phyloP scores from a whole-genome alignment of 2,329 filamentous ascomycete species.

The Cladorrhinum sp. region DNA sequence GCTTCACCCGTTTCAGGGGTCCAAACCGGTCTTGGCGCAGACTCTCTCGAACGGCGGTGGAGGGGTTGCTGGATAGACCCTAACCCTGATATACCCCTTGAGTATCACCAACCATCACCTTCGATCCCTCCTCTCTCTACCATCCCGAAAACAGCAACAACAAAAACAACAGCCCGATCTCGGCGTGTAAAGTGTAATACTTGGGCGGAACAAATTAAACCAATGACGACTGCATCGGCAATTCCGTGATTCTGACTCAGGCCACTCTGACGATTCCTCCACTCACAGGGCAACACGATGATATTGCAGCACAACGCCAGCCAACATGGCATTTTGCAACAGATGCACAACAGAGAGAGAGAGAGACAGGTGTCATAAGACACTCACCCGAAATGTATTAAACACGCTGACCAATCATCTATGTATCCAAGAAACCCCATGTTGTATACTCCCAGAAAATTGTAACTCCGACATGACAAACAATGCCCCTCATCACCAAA shows the following conservation, averaged over 20 bases:
- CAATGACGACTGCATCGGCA: not conserved
- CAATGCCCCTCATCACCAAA: constrained; percentile 18
- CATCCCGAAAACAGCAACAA: not conserved
- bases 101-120: not conserved
- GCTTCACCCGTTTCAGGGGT: not conserved
- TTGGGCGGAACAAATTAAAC: not conserved
- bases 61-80: not conserved
- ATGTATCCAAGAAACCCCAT: not conserved
- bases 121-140: not conserved
- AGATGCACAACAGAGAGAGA: not conserved
- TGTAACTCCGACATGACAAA: not conserved
- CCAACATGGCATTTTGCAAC: not conserved
- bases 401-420: not conserved
- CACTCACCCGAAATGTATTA: not conserved
- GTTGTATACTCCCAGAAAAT: too few species aligned
- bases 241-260: not conserved
- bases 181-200: not conserved
- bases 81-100: not conserved
- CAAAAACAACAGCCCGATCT: not conserved
- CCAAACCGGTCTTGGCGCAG: not conserved
- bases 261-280: not conserved
- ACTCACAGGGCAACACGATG: not conserved
- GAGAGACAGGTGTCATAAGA: not conserved
- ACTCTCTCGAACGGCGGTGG: not conserved
- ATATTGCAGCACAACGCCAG: not conserved